These are phyloP conservation scores for Phytophthora citricola DNA, from an alignment of 352 stramenopile genomes.

Conservation along the genomic window DNA sequence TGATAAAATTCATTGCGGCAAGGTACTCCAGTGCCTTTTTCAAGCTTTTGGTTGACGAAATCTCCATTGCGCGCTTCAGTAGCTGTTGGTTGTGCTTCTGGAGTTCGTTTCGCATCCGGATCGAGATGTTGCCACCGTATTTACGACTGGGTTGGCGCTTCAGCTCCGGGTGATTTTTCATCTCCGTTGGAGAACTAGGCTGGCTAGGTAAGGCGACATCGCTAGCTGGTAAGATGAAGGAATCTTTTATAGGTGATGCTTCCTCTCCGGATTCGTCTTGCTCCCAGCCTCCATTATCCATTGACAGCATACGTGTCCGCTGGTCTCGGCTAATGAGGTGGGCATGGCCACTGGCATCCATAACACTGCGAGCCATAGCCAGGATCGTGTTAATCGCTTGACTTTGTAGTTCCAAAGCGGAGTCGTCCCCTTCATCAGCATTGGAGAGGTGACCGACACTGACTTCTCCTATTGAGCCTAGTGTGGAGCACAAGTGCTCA, in stretches of 20 bases:
- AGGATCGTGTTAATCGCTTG: slow-evolving; percentile 79
- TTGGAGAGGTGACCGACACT: slow-evolving; percentile 32
- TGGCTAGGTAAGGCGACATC: slow-evolving; percentile 12
- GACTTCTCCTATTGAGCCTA: slow-evolving; percentile 82
- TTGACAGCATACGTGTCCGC: slow-evolving; percentile 78
- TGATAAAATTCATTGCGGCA: slow-evolving; percentile 87
- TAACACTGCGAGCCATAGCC: slow-evolving; percentile 82
- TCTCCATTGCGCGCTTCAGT: slow-evolving; percentile 83
- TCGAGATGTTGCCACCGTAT: slow-evolving; percentile 62
- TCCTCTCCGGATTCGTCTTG: slow-evolving; percentile 65
- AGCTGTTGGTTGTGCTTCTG: slow-evolving; percentile 86
- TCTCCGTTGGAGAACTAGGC: slow-evolving; percentile 20
- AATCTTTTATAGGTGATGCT: slow-evolving; percentile 32
- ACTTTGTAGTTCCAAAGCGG: slow-evolving; percentile 50
- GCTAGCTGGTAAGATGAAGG: neutral
- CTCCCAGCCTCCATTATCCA: slow-evolving; percentile 87
- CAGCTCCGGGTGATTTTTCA: slow-evolving; percentile 11
- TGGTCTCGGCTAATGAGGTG: slow-evolving; percentile 87
- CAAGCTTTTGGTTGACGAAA: slow-evolving; percentile 80
- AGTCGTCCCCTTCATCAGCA: slow-evolving; percentile 50
- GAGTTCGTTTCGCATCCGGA: slow-evolving; percentile 84
- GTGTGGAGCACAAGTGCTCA: slow-evolving; percentile 76
- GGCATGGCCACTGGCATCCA: slow-evolving; percentile 87
- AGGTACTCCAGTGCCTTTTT: slow-evolving; percentile 90
- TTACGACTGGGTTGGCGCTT: slow-evolving; percentile 32